Evolutionary conservation across 1,139 yeast species (phyloP).

Genomic region (Scheffersomyces stambukii): DNA sequence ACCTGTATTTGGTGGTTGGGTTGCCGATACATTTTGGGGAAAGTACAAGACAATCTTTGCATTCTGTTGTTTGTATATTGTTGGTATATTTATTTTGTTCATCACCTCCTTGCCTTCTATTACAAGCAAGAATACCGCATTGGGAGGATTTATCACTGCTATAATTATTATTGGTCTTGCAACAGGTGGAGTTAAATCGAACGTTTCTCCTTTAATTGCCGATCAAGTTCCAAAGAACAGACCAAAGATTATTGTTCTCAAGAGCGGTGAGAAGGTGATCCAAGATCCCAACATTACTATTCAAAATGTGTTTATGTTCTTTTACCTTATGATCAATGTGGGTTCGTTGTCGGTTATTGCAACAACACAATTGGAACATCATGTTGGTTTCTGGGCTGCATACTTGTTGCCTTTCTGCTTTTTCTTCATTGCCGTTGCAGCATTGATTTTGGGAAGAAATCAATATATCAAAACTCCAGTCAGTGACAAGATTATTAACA

Average conservation of each 20-base stretch:
- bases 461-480: constrained; percentile 58
- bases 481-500: constrained; percentile 56
- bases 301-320: constrained; percentile 39
- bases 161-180: constrained; percentile 70
- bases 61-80: constrained; percentile 54
- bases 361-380: constrained; percentile 33
- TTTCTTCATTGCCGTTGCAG: constrained; percentile 54
- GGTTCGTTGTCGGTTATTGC: constrained; percentile 39
- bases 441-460: constrained; percentile 52
- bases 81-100: constrained; percentile 62
- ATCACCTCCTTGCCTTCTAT: constrained; percentile 68
- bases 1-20: constrained; percentile 71
- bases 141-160: constrained; percentile 53
- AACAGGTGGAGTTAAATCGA: constrained; percentile 78
- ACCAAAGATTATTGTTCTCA: constrained; percentile 29
- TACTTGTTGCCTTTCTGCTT: constrained; percentile 59
- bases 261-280: constrained; percentile 32
- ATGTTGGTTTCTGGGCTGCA: constrained; percentile 41
- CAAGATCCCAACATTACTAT: constrained; percentile 37
- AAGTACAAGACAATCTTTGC: constrained; percentile 63
- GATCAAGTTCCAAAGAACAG: constrained; percentile 54
- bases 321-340: constrained; percentile 37
- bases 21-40: constrained; percentile 73
- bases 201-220: constrained; percentile 72
- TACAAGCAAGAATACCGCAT: constrained; percentile 39